phyloP scores from a whole-genome alignment of 75 land plant species.

The Chamaecyparis obtusa region DNA sequence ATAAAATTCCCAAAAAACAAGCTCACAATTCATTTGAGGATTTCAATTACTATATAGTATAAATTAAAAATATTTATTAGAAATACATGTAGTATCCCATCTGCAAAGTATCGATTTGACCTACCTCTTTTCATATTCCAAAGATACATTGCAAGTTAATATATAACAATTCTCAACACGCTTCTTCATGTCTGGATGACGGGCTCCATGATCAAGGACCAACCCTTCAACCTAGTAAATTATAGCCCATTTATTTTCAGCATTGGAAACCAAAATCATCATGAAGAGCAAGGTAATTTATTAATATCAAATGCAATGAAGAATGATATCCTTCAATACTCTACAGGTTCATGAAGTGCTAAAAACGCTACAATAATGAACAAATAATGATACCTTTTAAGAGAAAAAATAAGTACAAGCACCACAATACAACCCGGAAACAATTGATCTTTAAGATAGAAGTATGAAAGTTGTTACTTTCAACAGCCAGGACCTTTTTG shows the following conservation, averaged over 20 bases:
- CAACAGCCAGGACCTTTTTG: no score
- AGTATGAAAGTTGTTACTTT: no score
- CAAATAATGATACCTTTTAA: background rate
- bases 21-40: background rate
- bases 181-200: constrained; percentile 96
- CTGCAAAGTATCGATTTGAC: background rate
- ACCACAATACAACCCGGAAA: background rate
- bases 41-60: no score
- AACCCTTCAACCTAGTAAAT: constrained; percentile 76
- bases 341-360: background rate
- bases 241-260: background rate
- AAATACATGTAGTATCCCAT: background rate
- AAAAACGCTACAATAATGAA: background rate
- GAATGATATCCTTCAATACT: background rate
- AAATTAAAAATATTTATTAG: no score
- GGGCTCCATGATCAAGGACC: constrained; percentile 94
- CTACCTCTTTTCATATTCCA: constrained; percentile 99
- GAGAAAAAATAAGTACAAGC: background rate
- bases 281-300: background rate
- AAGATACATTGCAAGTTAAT: constrained; percentile 90
- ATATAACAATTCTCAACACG: constrained; percentile 92
- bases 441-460: background rate
- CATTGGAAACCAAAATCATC: background rate
- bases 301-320: background rate
- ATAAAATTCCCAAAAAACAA: background rate